Evolutionary conservation across 169 alveolate genomes (phyloP).

Genomic region (Pseudocohnilembus persalinus): DNA sequence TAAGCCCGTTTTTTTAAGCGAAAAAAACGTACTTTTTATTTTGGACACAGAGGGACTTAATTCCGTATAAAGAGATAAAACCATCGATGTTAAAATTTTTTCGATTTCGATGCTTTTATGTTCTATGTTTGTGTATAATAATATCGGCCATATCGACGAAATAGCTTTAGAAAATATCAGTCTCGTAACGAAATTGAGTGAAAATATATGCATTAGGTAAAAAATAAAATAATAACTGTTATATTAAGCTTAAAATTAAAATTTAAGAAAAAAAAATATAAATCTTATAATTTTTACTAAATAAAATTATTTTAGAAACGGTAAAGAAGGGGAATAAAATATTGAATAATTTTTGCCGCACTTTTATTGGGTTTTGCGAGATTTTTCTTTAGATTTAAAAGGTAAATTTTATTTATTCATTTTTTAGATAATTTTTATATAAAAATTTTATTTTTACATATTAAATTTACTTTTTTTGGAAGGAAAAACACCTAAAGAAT

Average conservation of each 20-base stretch:
- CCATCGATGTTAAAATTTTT: slow-evolving; percentile 84
- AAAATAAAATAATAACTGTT: slow-evolving; percentile 29
- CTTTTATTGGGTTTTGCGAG: slow-evolving; percentile 87
- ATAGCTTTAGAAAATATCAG: slow-evolving; percentile 81
- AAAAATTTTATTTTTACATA: background rate
- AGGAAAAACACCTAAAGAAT: slow-evolving; percentile 72
- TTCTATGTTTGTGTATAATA: slow-evolving; percentile 82
- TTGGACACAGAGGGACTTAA: slow-evolving; percentile 88
- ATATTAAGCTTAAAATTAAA: slow-evolving; percentile 21
- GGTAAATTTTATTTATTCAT: slow-evolving; percentile 47
- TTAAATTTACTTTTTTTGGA: slow-evolving; percentile 47
- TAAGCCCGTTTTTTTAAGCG: slow-evolving; percentile 65
- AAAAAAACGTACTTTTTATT: slow-evolving; percentile 62
- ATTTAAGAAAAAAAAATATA: slow-evolving; percentile 12
- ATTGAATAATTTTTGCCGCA: slow-evolving; percentile 80
- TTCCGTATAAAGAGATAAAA: slow-evolving; percentile 80
- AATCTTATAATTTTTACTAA: background rate
- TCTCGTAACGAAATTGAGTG: slow-evolving; percentile 70
- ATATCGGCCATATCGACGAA: slow-evolving; percentile 89
- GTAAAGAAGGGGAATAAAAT: slow-evolving; percentile 57
- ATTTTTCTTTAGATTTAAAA: slow-evolving; percentile 75
- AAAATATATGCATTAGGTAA: slow-evolving; percentile 53
- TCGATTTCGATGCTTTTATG: slow-evolving; percentile 77
- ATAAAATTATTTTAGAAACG: slow-evolving; percentile 20
- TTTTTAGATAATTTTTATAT: no score